Evolutionary conservation across 2,329 filamentous ascomycete species (phyloP).

Genomic region (Curvularia eragrostidis): DNA sequence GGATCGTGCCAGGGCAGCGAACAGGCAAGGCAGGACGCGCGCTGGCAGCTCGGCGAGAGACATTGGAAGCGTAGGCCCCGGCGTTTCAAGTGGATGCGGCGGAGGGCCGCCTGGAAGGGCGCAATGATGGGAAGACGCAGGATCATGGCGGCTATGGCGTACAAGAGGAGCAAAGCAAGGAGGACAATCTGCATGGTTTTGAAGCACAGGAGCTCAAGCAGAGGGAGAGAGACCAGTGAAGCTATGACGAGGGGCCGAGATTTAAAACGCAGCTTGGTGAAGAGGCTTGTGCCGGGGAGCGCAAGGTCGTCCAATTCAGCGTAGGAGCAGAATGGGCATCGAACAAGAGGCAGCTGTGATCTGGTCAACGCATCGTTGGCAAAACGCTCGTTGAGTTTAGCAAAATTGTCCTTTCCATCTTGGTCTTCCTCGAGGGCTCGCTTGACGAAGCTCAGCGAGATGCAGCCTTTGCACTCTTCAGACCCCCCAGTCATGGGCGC

Average conservation of each 20-base stretch:
- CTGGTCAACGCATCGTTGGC: slow-evolving; percentile 77
- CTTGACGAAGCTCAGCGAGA: slow-evolving; percentile 72
- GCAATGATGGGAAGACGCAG: slow-evolving; percentile 37
- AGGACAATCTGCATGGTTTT: slow-evolving; percentile 60
- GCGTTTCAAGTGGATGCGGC: slow-evolving; percentile 71
- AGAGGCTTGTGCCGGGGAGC: slow-evolving; percentile 33
- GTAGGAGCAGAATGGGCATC: slow-evolving; percentile 91
- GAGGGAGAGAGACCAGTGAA: slow-evolving; percentile 36
- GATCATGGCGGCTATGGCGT: slow-evolving; percentile 29
- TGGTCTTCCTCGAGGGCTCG: slow-evolving; percentile 74
- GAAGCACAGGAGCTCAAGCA: slow-evolving; percentile 43
- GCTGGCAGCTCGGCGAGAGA: slow-evolving; percentile 70
- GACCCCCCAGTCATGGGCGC: slow-evolving; percentile 66
- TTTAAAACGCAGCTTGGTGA: slow-evolving; percentile 34
- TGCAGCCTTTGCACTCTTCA: slow-evolving; percentile 71
- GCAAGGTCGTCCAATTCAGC: slow-evolving; percentile 75
- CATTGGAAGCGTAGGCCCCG: slow-evolving; percentile 82
- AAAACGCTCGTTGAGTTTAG: slow-evolving; percentile 78
- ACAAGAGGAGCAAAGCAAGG: slow-evolving; percentile 58
- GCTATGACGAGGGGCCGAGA: slow-evolving; percentile 42
- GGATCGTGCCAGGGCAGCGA: slow-evolving; percentile 84
- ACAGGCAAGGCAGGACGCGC: slow-evolving; percentile 81
- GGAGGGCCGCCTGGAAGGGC: slow-evolving; percentile 66
- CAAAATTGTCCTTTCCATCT: slow-evolving; percentile 73
- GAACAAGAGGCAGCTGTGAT: slow-evolving; percentile 75